Percentiles rank a stretch among this genome's conserved stretches.
Conservation (phyloP, 306 rosid species). For the Delonix regia region DNA sequence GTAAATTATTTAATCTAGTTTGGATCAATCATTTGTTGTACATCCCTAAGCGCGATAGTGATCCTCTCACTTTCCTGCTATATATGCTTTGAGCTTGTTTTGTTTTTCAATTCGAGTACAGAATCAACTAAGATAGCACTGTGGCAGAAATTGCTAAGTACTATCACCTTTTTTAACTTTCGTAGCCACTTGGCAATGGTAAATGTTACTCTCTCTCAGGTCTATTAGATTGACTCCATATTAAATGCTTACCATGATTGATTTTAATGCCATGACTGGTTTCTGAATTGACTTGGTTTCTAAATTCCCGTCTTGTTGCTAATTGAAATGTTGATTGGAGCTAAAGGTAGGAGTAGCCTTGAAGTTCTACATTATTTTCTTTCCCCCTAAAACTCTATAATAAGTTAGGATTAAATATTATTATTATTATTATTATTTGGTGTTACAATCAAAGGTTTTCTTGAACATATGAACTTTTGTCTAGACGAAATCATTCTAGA, state of each 20-base stretch:
- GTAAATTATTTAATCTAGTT: conserved; percentile 45
- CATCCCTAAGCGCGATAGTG: conserved; percentile 46
- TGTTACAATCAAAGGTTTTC: no score
- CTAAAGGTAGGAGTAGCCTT: no score
- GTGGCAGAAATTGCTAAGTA: conserved; percentile 4
- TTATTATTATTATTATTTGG: no score
- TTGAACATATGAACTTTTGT: no score
- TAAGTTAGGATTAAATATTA: no score
- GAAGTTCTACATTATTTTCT: no score
- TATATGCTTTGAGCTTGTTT: neutral
- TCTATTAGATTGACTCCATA: conserved; percentile 2
- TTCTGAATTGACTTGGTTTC: neutral
- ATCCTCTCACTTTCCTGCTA: conserved; percentile 27
- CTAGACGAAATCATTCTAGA: no score
- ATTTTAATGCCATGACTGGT: neutral
- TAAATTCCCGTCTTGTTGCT: no score
- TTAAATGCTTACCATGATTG: neutral
- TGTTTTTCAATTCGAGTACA: conserved; percentile 2
- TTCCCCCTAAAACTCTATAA: no score
- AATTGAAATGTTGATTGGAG: no score
- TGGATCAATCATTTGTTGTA: conserved; percentile 53
- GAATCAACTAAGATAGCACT: conserved; percentile 9
- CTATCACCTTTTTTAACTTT: conserved; percentile 6
- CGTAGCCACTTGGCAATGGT: neutral
- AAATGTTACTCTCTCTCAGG: neutral